phyloP scores from a whole-genome alignment of 306 rosid species.

The Macrotyloma uniflorum region DNA sequence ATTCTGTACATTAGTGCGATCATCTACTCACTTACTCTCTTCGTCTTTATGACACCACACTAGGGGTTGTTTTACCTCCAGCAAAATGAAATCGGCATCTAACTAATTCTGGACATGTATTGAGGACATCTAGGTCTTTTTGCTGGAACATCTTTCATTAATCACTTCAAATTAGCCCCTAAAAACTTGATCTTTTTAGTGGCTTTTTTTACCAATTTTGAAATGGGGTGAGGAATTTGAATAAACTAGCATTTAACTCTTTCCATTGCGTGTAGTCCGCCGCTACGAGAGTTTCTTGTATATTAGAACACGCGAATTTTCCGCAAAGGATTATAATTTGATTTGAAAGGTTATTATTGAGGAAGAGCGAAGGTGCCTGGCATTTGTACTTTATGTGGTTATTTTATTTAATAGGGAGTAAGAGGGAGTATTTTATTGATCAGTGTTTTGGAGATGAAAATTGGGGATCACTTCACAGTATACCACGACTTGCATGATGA shows the following conservation, averaged over 20 bases:
- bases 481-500: constrained; percentile 2
- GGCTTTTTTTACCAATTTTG: background rate
- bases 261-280: background rate
- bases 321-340: background rate
- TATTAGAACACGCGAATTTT: background rate
- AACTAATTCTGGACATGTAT: too few relatives aligned
- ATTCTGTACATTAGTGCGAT: too few relatives aligned
- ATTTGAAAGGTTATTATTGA: background rate
- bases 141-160: too few relatives aligned
- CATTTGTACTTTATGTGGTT: background rate
- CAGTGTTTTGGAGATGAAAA: constrained; percentile 11
- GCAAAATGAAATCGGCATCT: too few relatives aligned
- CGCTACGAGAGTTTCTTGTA: too few relatives aligned
- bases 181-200: background rate
- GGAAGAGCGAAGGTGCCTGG: background rate
- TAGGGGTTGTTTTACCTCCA: too few relatives aligned
- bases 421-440: background rate
- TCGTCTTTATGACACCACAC: too few relatives aligned
- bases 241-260: background rate
- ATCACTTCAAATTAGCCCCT: background rate
- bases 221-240: background rate
- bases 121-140: too few relatives aligned
- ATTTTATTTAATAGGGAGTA: background rate
- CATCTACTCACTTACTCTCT: too few relatives aligned
- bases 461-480: constrained; percentile 9